These are phyloP conservation scores for Penicillium simplicissimum DNA, from an alignment of 495 filamentous ascomycete genomes.

Conservation along the genomic window DNA sequence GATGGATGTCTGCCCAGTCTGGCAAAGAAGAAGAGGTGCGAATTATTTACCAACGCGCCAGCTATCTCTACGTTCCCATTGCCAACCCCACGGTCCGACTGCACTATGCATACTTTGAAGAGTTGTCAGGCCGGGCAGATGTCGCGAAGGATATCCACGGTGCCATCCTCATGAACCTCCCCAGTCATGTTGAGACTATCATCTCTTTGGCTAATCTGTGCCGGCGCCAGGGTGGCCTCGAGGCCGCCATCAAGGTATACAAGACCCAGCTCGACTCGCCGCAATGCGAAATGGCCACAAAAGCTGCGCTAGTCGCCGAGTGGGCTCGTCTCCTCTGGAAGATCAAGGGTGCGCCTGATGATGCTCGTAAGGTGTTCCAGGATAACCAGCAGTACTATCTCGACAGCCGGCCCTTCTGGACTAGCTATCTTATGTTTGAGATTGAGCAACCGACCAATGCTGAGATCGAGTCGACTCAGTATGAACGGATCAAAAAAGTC, in stretches of 20 bases:
- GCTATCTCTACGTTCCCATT: conserved; percentile 82
- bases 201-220: conserved; percentile 85
- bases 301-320: conserved; percentile 83
- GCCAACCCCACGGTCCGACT: conserved; percentile 75
- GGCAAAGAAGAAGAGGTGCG: conserved; percentile 89
- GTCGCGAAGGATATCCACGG: conserved; percentile 81
- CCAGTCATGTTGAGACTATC: conserved; percentile 85
- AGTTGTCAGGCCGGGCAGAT: conserved; percentile 72
- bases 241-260: conserved; percentile 84
- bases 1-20: conserved; percentile 87
- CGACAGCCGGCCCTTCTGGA: conserved; percentile 90
- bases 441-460: conserved; percentile 77
- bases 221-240: conserved; percentile 79
- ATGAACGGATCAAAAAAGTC: conserved; percentile 77
- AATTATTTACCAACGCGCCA: conserved; percentile 88
- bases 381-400: conserved; percentile 83
- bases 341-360: conserved; percentile 79
- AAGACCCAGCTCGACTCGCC: conserved; percentile 75
- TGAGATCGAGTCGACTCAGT: conserved; percentile 63
- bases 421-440: conserved; percentile 86
- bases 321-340: conserved; percentile 92
- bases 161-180: conserved; percentile 67
- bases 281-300: conserved; percentile 72
- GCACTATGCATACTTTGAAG: conserved; percentile 94
- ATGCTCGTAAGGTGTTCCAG: conserved; percentile 82